Evolutionary conservation across 2,329 filamentous ascomycete genomes (phyloP).

Genomic region (Trichoderma gracile): DNA sequence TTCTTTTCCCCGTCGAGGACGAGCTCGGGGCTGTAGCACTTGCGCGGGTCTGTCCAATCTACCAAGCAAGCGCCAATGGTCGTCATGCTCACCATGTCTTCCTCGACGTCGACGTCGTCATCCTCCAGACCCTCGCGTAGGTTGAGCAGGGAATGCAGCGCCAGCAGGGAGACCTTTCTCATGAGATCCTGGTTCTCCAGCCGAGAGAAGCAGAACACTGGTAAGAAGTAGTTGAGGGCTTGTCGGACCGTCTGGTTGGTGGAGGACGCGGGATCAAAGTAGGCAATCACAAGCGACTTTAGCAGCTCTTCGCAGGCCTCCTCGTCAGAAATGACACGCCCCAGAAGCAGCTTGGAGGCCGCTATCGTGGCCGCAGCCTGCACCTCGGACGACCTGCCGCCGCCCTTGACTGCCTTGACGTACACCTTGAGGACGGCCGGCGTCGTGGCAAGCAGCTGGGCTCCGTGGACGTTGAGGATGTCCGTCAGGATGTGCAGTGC

Average conservation of each 20-base stretch:
- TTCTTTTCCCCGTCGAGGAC: constrained; percentile 60
- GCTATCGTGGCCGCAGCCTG: constrained; percentile 80
- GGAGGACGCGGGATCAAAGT: constrained; percentile 83
- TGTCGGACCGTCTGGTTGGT: constrained; percentile 82
- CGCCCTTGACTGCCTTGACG: constrained; percentile 74
- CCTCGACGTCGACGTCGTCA: constrained; percentile 71
- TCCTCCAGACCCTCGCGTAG: constrained; percentile 72
- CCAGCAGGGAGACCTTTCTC: constrained; percentile 70
- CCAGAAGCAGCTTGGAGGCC: constrained; percentile 82
- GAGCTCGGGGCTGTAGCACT: constrained; percentile 60
- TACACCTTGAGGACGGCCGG: constrained; percentile 82
- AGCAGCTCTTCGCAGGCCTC: constrained; percentile 72
- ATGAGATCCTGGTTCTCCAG: constrained; percentile 81
- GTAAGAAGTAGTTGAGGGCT: constrained; percentile 88
- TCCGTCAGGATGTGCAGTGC: constrained; percentile 90
- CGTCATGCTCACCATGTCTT: constrained; percentile 76
- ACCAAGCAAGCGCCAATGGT: constrained; percentile 80
- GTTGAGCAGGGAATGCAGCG: constrained; percentile 73
- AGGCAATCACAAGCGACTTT: constrained; percentile 78
- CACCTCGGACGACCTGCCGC: constrained; percentile 68
- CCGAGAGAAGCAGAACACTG: constrained; percentile 88
- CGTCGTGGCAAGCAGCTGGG: constrained; percentile 68
- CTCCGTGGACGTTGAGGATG: constrained; percentile 85
- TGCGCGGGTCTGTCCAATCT: constrained; percentile 94
- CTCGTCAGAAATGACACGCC: constrained; percentile 71